Evolutionary conservation across 257 asterid genomes (phyloP).

Genomic region (Leptodermis oblonga): DNA sequence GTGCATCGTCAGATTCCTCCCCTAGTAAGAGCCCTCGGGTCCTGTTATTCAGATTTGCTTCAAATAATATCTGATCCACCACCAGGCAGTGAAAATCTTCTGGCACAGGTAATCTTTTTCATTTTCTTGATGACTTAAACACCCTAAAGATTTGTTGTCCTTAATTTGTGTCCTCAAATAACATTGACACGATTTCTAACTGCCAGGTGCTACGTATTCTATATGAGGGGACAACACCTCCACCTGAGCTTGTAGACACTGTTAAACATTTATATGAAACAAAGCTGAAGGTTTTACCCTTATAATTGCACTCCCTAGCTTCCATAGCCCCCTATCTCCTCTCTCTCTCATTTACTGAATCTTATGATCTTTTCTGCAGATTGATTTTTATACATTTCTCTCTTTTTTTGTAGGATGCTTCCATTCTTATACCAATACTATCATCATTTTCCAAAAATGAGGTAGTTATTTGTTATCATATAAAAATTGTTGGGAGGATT

Average conservation of each 20-base stretch:
- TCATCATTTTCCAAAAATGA: slow-evolving; percentile 88
- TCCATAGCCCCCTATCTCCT: not conserved
- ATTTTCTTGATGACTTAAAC: not conserved
- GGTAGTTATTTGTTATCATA: slow-evolving; percentile 41
- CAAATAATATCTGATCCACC: slow-evolving; percentile 86
- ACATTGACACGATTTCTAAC: slow-evolving; percentile 24
- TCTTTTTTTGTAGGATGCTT: slow-evolving; percentile 72
- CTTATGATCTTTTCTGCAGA: not conserved
- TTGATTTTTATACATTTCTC: slow-evolving; percentile 21
- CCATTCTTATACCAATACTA: slow-evolving; percentile 82
- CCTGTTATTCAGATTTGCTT: slow-evolving; percentile 69
- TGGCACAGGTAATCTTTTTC: slow-evolving; percentile 54
- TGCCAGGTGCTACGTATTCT: slow-evolving; percentile 71
- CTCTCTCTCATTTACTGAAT: slow-evolving; percentile 9
- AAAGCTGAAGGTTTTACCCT: slow-evolving; percentile 62
- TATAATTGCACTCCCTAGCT: slow-evolving; percentile 2
- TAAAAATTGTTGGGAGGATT: not conserved
- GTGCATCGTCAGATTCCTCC: slow-evolving; percentile 85
- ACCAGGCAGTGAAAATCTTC: slow-evolving; percentile 78
- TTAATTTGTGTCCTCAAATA: slow-evolving; percentile 24
- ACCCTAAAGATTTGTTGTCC: slow-evolving; percentile 8
- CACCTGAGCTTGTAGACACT: slow-evolving; percentile 66
- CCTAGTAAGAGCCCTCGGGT: slow-evolving; percentile 68
- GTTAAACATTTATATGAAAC: slow-evolving; percentile 82
- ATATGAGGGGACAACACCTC: slow-evolving; percentile 79